Evolutionary conservation across 768 basidiomycete genomes (phyloP).

Genomic region (Paxillus rubicundulus): DNA sequence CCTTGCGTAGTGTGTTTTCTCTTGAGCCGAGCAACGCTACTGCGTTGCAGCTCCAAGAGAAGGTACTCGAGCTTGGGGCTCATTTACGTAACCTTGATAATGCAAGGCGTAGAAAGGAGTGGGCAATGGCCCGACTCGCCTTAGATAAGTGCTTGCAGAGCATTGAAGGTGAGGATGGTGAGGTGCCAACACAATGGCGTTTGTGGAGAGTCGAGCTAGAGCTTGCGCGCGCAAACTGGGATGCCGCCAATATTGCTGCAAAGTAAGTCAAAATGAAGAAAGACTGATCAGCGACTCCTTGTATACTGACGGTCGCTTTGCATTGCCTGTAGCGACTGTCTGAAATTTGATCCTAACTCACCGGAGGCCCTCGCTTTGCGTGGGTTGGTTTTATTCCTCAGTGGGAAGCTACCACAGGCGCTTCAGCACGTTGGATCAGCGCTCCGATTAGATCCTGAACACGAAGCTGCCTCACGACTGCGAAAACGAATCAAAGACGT

Average conservation of each 20-base stretch:
- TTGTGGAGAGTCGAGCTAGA: conserved; percentile 78
- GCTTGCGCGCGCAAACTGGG: conserved; percentile 66
- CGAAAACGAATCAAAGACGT: conserved; percentile 81
- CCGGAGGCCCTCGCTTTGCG: conserved; percentile 79
- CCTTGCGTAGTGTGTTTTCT: conserved; percentile 57
- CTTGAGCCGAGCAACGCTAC: conserved; percentile 61
- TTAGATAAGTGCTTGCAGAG: conserved; percentile 73
- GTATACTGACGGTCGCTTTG: conserved; percentile 3
- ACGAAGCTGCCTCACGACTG: conserved; percentile 64
- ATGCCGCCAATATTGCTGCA: conserved; percentile 69
- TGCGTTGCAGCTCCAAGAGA: conserved; percentile 59
- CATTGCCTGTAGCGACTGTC: conserved; percentile 55
- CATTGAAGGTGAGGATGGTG: conserved; percentile 73
- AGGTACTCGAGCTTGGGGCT: conserved; percentile 57
- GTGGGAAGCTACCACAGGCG: conserved; percentile 66
- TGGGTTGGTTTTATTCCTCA: conserved; percentile 75
- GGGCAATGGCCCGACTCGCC: conserved; percentile 76
- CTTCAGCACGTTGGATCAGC: conserved; percentile 70
- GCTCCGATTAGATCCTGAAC: conserved; percentile 74
- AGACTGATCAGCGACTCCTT: neutral
- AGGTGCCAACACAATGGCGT: conserved; percentile 78
- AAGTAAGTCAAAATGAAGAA: conserved; percentile 49
- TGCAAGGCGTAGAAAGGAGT: conserved; percentile 60
- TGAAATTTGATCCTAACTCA: conserved; percentile 68
- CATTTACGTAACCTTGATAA: conserved; percentile 64